These are phyloP conservation scores for Porcisia hertigi DNA, from an alignment of 208 protist genomes.

Conservation along the genomic window DNA sequence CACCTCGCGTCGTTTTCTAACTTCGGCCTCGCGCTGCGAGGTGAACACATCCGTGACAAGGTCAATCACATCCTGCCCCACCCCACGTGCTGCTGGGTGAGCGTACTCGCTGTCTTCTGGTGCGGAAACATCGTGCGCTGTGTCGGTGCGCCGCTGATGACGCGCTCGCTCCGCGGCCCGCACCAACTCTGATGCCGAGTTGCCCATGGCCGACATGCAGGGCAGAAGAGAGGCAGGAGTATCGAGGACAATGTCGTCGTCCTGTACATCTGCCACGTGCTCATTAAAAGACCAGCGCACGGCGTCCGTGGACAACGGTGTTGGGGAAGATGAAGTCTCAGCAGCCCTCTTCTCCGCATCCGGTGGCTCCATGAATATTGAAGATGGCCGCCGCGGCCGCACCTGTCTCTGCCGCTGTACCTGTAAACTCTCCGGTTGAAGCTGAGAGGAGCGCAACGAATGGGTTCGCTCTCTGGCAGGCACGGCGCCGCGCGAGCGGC, in stretches of 20 bases:
- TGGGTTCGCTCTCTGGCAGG: not conserved
- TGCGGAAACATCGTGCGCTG: conserved; percentile 6
- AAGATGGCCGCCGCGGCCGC: not conserved
- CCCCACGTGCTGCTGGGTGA: conserved; percentile 62
- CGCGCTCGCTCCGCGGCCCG: not conserved
- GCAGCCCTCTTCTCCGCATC: not conserved
- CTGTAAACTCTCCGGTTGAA: not conserved
- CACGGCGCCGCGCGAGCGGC: not conserved
- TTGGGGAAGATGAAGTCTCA: not conserved
- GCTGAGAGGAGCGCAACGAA: not conserved
- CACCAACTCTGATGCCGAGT: conserved; percentile 4
- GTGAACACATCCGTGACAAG: conserved; percentile 87
- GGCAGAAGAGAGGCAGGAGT: conserved; percentile 38
- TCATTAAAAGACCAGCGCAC: not conserved
- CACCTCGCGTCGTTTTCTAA: conserved; percentile 60
- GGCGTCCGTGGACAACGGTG: not conserved
- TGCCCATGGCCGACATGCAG: conserved; percentile 3
- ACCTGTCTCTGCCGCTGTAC: not conserved
- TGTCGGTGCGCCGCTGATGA: not conserved
- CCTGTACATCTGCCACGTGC: conserved; percentile 23
- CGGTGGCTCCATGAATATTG: not conserved
- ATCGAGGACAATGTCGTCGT: conserved; percentile 61
- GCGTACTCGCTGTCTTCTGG: conserved; percentile 24
- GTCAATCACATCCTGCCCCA: conserved; percentile 79
- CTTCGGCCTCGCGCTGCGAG: conserved; percentile 58